Evolutionary conservation across 2,329 filamentous ascomycete species (phyloP).

Genomic region (Fusarium tuaranense): DNA sequence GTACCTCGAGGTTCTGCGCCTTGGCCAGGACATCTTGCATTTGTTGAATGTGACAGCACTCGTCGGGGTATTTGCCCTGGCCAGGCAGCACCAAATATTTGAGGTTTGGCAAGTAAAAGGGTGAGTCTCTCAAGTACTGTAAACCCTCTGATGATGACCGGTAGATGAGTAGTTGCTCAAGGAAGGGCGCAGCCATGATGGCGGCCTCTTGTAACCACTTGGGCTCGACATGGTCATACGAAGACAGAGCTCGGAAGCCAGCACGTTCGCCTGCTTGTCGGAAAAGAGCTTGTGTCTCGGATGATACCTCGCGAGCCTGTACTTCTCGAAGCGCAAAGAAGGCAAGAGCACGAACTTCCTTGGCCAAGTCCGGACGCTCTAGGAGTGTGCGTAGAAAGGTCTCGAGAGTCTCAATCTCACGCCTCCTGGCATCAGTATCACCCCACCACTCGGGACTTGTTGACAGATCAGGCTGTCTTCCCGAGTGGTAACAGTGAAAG

Average conservation of each 20-base stretch:
- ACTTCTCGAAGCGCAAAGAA: conserved; percentile 39
- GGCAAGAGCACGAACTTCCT: conserved; percentile 39
- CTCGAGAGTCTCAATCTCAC: conserved; percentile 36
- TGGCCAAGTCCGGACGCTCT: conserved; percentile 41
- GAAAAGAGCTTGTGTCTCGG: conserved; percentile 39
- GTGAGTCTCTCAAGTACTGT: conserved; percentile 43
- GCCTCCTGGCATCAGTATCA: conserved; percentile 17
- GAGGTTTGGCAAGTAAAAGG: conserved; percentile 43
- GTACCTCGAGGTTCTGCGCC: conserved; percentile 41
- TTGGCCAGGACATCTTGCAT: conserved; percentile 44
- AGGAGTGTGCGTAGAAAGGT: conserved; percentile 41
- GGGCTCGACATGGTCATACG: conserved; percentile 42
- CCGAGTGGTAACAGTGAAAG: conserved; percentile 43
- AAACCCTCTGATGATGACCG: conserved; percentile 43
- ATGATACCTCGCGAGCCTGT: conserved; percentile 18
- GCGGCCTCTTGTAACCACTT: conserved; percentile 44
- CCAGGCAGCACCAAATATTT: conserved; percentile 44
- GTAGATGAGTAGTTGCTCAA: conserved; percentile 44
- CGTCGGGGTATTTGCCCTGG: conserved; percentile 39
- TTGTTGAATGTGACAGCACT: conserved; percentile 45
- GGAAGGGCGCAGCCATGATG: conserved; percentile 44
- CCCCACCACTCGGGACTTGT: conserved; percentile 26
- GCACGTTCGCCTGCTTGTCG: conserved; percentile 41
- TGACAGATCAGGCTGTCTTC: conserved; percentile 26
- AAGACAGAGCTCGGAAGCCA: conserved; percentile 40